phyloP scores from a whole-genome alignment of 805 yeast genomes.

The Candida rishiriensis region DNA sequence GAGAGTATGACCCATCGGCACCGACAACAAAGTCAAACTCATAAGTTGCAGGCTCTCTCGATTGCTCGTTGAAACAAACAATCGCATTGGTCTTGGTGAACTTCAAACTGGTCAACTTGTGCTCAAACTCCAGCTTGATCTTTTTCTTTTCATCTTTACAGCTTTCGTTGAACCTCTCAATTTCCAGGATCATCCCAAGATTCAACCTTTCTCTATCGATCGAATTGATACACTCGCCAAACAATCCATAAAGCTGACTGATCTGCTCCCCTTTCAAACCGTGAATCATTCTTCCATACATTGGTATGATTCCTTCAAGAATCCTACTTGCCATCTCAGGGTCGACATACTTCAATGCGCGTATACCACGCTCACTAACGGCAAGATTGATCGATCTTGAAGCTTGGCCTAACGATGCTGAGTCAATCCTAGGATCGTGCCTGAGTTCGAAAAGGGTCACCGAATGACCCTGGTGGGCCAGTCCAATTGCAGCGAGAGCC shows the following conservation, averaged over 20 bases:
- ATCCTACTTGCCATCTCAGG: slow-evolving; percentile 51
- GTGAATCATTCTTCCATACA: slow-evolving; percentile 90
- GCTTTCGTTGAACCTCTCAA: slow-evolving; percentile 38
- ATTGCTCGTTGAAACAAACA: slow-evolving; percentile 3
- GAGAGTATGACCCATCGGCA: slow-evolving; percentile 82
- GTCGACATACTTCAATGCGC: slow-evolving; percentile 63
- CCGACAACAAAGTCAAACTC: slow-evolving; percentile 66
- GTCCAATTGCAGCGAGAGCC: slow-evolving; percentile 75
- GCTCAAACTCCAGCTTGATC: slow-evolving; percentile 48
- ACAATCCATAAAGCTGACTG: slow-evolving; percentile 71
- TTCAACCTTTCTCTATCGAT: slow-evolving; percentile 75
- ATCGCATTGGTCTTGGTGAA: slow-evolving; percentile 19
- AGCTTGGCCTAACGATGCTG: slow-evolving; percentile 16
- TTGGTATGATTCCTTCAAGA: slow-evolving; percentile 64
- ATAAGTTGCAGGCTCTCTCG: slow-evolving; percentile 1
- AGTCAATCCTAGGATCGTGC: slow-evolving; percentile 51
- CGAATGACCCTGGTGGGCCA: slow-evolving; percentile 62
- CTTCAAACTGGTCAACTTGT: slow-evolving; percentile 47
- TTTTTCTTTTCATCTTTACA: slow-evolving; percentile 1
- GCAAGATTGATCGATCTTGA: slow-evolving; percentile 81
- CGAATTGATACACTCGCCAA: slow-evolving; percentile 81
- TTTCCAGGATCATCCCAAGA: slow-evolving; percentile 58
- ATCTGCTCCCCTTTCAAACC: slow-evolving; percentile 56
- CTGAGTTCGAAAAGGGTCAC: slow-evolving; percentile 74
- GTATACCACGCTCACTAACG: slow-evolving; percentile 78